A percentile compares a stretch with the other conserved stretches of the same genome.
Conservation (phyloP, 2,329 filamentous ascomycete species). For the Neofusicoccum sp. region DNA sequence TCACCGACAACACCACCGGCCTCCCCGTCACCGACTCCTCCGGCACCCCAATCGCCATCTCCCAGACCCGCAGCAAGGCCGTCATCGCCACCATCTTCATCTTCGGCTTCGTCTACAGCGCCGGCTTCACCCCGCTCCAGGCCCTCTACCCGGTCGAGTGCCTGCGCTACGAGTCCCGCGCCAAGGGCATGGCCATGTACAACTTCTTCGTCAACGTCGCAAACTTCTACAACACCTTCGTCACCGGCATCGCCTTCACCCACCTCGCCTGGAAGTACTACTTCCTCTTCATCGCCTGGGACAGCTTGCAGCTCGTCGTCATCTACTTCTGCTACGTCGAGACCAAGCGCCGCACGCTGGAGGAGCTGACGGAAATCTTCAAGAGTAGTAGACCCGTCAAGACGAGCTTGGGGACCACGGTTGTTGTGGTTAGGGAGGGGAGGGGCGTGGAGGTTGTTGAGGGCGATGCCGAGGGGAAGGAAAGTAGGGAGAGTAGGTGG, state of each 20-base stretch:
- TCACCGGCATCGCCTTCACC: constrained; percentile 41
- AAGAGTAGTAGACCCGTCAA: constrained; percentile 40
- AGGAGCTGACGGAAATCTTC: constrained; percentile 48
- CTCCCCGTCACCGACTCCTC: not conserved
- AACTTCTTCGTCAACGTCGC: constrained; percentile 48
- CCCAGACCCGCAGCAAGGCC: not conserved
- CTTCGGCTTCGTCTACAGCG: constrained; percentile 33
- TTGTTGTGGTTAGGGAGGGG: constrained; percentile 3
- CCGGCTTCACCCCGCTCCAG: constrained; percentile 42
- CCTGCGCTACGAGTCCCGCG: constrained; percentile 46
- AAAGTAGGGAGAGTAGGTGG: not conserved
- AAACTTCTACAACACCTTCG: constrained; percentile 47
- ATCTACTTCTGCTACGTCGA: constrained; percentile 39
- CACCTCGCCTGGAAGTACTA: constrained; percentile 42
- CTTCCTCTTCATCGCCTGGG: constrained; percentile 43
- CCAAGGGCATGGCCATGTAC: constrained; percentile 51
- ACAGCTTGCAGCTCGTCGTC: constrained; percentile 42
- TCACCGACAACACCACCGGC: not conserved
- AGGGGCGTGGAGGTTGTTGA: not conserved
- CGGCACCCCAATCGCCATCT: not conserved
- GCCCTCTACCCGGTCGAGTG: constrained; percentile 51
- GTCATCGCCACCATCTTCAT: constrained; percentile 28
- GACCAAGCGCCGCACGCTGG: constrained; percentile 42
- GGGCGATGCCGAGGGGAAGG: not conserved
- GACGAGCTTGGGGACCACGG: constrained; percentile 30